Conservation (phyloP, 306 rosid genomes). For the Quercus glauca region DNA sequence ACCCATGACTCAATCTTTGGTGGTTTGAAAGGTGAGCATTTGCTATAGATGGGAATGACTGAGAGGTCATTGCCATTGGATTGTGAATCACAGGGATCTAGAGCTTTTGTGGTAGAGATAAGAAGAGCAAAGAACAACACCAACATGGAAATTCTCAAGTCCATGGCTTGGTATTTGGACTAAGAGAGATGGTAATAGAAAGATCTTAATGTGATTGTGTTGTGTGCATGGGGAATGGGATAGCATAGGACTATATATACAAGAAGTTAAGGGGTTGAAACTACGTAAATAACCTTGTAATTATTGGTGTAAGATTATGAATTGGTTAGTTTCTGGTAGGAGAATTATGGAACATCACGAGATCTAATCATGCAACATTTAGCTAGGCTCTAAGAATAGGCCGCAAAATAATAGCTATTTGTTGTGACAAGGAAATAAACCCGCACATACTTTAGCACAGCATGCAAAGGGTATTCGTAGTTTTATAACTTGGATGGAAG, state of each 20-base stretch:
- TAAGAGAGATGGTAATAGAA: neutral
- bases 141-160: slow-evolving; percentile 13
- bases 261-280: neutral
- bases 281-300: slow-evolving; percentile 26
- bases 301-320: slow-evolving; percentile 2
- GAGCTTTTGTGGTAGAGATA: slow-evolving; percentile 21
- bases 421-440: neutral
- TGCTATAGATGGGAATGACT: slow-evolving; percentile 74
- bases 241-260: neutral
- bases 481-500: too few relatives aligned
- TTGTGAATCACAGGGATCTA: slow-evolving; percentile 56
- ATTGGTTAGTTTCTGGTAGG: neutral
- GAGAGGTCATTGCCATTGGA: slow-evolving; percentile 47
- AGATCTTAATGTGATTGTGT: slow-evolving; percentile 1
- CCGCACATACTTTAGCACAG: too few relatives aligned
- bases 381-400: slow-evolving; percentile 4
- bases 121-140: slow-evolving; percentile 30
- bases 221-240: slow-evolving; percentile 21
- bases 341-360: neutral
- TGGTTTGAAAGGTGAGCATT: slow-evolving; percentile 78
- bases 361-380: neutral
- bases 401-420: neutral
- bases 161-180: slow-evolving; percentile 39
- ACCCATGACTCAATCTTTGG: slow-evolving; percentile 58
- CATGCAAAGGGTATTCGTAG: too few relatives aligned